Conservation (phyloP, 2,329 filamentous ascomycete genomes). For the Colletotrichum tropicale region DNA sequence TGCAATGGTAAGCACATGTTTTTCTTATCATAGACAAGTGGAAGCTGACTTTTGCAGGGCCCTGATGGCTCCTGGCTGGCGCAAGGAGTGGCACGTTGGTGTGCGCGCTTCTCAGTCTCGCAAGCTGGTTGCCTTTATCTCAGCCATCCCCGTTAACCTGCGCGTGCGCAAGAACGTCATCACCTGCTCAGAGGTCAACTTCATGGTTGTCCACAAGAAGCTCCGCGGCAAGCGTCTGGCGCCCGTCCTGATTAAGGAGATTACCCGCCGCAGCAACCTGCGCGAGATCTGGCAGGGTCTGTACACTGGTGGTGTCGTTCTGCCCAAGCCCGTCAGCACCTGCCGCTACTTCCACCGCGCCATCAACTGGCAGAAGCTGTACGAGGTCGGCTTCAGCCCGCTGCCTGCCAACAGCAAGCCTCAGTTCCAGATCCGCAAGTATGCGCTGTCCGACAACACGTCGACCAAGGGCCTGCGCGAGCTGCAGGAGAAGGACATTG, state of each 20-base stretch:
- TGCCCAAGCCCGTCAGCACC: constrained; percentile 90
- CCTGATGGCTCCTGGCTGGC: constrained; percentile 93
- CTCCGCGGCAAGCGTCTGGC: constrained; percentile 90
- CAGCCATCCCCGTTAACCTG: constrained; percentile 85
- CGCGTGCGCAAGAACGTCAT: constrained; percentile 79
- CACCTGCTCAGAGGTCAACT: constrained; percentile 92
- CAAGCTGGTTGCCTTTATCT: constrained; percentile 95
- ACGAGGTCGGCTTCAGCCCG: constrained; percentile 92
- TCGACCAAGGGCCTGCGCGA: constrained; percentile 75
- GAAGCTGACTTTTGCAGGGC: constrained; percentile 63
- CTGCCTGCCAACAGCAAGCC: constrained; percentile 85
- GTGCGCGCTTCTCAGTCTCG: constrained; percentile 83
- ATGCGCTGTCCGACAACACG: constrained; percentile 78
- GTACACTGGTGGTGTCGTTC: constrained; percentile 89
- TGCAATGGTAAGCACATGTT: constrained; percentile 72
- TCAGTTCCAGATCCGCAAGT: constrained; percentile 83
- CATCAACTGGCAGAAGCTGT: constrained; percentile 94
- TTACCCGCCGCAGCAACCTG: constrained; percentile 89
- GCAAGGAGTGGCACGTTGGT: constrained; percentile 92
- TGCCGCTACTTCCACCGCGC: constrained; percentile 95
- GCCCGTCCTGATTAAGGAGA: constrained; percentile 95
- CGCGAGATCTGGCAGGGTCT: constrained; percentile 91
- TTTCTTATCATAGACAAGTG: neutral
- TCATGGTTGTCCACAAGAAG: constrained; percentile 98
- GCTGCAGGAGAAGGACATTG: constrained; percentile 81